Evolutionary conservation across 257 asterid species (phyloP).

Genomic region (Lavandula angustifolia): DNA sequence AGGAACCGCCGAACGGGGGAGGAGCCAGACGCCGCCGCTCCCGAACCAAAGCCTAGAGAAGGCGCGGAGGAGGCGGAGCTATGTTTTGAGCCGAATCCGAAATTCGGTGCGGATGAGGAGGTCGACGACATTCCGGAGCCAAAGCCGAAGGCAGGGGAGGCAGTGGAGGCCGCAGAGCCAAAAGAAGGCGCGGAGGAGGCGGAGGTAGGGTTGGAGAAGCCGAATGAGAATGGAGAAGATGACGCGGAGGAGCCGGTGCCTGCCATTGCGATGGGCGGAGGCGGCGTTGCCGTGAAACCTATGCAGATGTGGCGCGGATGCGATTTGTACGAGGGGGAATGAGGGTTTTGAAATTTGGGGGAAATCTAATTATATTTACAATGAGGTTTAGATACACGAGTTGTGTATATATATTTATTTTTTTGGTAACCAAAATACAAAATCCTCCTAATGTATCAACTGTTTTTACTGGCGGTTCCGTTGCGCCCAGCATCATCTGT

Average conservation of each 20-base stretch:
- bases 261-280: constrained; percentile 36
- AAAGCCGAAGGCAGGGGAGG: constrained; percentile 27
- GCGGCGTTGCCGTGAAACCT: too few relatives aligned
- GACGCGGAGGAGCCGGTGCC: constrained; percentile 52
- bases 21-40: constrained; percentile 34
- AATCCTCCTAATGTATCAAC: too few relatives aligned
- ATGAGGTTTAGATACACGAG: too few relatives aligned
- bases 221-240: not conserved
- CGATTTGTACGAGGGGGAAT: too few relatives aligned
- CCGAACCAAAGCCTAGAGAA: constrained; percentile 46
- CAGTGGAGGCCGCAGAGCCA: constrained; percentile 34
- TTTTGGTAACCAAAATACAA: too few relatives aligned
- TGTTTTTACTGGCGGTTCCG: too few relatives aligned
- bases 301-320: too few relatives aligned
- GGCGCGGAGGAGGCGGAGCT: constrained; percentile 44
- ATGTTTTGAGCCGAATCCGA: constrained; percentile 43
- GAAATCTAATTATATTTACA: too few relatives aligned
- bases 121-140: constrained; percentile 26
- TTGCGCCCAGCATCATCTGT: too few relatives aligned
- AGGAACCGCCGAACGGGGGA: constrained; percentile 30
- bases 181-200: constrained; percentile 44
- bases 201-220: constrained; percentile 15
- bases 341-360: too few relatives aligned
- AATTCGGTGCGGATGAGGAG: constrained; percentile 35
- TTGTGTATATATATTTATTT: too few relatives aligned